Conservation (phyloP, 1,284 basidiomycete species). For the Ganoderma multipileum region DNA sequence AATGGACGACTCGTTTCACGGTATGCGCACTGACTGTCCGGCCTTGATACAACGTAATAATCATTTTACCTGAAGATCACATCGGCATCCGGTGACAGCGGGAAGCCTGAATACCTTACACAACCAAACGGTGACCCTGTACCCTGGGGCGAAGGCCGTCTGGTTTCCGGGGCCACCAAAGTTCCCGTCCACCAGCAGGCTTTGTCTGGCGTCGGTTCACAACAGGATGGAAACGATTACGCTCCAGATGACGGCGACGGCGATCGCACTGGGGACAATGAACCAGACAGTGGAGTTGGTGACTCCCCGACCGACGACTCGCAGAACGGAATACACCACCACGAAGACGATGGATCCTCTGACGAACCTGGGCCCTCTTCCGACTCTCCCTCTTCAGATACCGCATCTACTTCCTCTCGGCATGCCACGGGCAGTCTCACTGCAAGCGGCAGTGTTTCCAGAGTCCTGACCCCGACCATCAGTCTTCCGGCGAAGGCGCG, state of each 20-base stretch:
- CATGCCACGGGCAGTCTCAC: background rate
- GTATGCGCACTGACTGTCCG: constrained; percentile 30
- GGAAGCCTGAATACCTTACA: constrained; percentile 37
- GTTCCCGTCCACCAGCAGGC: background rate
- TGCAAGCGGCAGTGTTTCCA: background rate
- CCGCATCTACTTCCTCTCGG: background rate
- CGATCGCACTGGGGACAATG: background rate
- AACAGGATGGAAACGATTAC: background rate
- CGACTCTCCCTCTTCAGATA: background rate
- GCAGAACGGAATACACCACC: background rate
- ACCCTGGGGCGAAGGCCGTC: constrained; percentile 41
- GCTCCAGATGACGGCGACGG: background rate
- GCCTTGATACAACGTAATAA: background rate
- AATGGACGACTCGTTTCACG: constrained; percentile 50
- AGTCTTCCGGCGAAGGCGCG: constrained; percentile 22
- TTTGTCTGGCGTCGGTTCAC: background rate
- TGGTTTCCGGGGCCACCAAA: constrained; percentile 9
- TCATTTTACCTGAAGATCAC: constrained; percentile 36
- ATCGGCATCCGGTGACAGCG: constrained; percentile 37
- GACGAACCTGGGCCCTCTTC: background rate
- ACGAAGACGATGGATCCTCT: background rate
- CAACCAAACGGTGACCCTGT: constrained; percentile 44
- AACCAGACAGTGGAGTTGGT: background rate
- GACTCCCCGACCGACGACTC: background rate
- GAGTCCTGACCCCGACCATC: constrained; percentile 23